A percentile compares a stretch with the other conserved stretches of the same genome.
Evolutionary conservation across 331 rosid genomes (phyloP).

Genomic region (Erythrophleum ivorense): DNA sequence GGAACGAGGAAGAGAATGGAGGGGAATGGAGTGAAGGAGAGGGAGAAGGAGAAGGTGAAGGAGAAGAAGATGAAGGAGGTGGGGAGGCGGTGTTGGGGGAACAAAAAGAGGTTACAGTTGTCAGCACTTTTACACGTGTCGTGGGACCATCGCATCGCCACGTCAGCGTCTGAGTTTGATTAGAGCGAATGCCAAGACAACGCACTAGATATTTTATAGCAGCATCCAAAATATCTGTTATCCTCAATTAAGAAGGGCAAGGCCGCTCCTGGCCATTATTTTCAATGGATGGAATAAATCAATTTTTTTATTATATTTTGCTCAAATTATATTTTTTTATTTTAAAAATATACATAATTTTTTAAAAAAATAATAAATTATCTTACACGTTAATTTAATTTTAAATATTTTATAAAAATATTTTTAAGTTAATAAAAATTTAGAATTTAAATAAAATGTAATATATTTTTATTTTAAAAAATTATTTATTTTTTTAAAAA

Average conservation of each 20-base stretch:
- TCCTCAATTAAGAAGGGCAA: not conserved
- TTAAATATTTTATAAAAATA: too few relatives aligned
- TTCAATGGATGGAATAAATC: too few relatives aligned
- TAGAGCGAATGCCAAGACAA: not conserved
- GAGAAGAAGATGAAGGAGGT: not conserved
- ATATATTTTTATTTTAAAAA: too few relatives aligned
- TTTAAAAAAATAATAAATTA: too few relatives aligned
- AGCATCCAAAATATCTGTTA: conserved; percentile 53
- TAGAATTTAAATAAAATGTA: too few relatives aligned
- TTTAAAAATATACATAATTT: too few relatives aligned
- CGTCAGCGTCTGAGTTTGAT: conserved; percentile 39
- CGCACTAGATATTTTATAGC: conserved; percentile 32
- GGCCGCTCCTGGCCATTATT: not conserved
- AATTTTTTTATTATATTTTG: too few relatives aligned
- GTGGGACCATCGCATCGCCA: conserved; percentile 52
- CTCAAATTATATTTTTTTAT: too few relatives aligned
- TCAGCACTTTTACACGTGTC: conserved; percentile 70
- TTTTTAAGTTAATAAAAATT: too few relatives aligned
- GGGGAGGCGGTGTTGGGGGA: conserved; percentile 44
- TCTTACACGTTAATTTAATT: too few relatives aligned
- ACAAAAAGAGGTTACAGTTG: conserved; percentile 51
- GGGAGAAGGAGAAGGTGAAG: not conserved
- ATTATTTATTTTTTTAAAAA: too few relatives aligned
- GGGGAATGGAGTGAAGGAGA: not conserved
- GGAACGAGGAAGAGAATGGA: not conserved